Evolutionary conservation across 1,139 yeast species (phyloP), one percentile per base, ranked within the genome.

Genomic region (Tardiomyces digboiensis): DNA sequence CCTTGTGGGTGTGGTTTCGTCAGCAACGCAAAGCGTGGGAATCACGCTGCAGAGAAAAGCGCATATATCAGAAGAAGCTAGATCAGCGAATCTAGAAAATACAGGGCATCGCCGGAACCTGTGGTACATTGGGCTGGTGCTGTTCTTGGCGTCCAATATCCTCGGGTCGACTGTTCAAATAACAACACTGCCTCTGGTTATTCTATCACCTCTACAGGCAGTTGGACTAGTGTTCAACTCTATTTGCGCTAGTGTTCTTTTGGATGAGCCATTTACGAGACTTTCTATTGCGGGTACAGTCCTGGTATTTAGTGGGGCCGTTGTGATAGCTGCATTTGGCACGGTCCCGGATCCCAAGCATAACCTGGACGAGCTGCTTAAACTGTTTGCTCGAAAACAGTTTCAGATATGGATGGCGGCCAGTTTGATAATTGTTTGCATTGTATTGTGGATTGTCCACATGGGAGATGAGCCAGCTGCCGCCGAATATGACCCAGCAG

Each of bases 171-270:
- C 84, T 26, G 82, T 87, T 29, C 96, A 88, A 62, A 80, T 88
- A 38, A 77, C 93, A 1, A 83, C 95, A 1, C 68, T 88, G 39
- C 96, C 96, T 0, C 68, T 88, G 49, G 82, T 87, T 41, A 74
- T 88, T 2, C 62, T 87, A 45, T 80, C 89, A 29, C 95, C 96
- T 0, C 65, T 88, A 42, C 96, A 88, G 61, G 88, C 95, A 26
- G 79, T 82, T n/a, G 95, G 96, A 0, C 71, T 88, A 29, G 89
- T 87, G 2, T 87, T 88, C 69, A 88, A 88, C 62, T 78, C 93
- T 1, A 63, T 85, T 8, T 82, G 88, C 53, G 85, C 94, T 42
- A 60, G 83, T 21, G 51, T 85, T 21, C 61, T 88, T 18, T 74
- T 87, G 10, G 72, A 80, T 14, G 96, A 88, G 58, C 69, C 70